Conservation (phyloP, 208 protist genomes). For the Trypanosoma melophagium region DNA sequence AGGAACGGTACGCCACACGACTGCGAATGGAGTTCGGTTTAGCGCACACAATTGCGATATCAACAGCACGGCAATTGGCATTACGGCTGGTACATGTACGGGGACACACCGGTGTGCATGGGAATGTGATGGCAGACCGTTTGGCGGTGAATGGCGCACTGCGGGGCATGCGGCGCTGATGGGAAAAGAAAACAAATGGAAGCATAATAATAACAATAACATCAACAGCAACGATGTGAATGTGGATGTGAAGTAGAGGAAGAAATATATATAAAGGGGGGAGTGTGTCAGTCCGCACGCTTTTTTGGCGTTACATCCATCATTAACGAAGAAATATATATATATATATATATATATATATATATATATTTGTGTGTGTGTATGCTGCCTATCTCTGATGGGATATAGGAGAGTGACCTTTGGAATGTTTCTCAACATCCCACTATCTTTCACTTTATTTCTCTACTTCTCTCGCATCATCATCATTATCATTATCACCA, state of each 20-base stretch:
- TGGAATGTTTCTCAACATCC: not conserved
- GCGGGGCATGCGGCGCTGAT: not conserved
- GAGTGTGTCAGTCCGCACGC: too few relatives aligned
- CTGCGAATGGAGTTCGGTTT: conserved; percentile 18
- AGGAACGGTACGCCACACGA: conserved; percentile 44
- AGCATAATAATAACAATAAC: too few relatives aligned
- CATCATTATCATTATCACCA: too few relatives aligned
- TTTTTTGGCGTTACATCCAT: too few relatives aligned
- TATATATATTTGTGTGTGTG: conserved; percentile 3
- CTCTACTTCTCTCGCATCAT: not conserved
- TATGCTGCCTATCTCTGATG: not conserved
- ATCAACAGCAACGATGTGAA: too few relatives aligned
- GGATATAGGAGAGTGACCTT: not conserved
- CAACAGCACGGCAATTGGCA: conserved; percentile 12
- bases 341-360: conserved; percentile 6
- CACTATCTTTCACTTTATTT: conserved; percentile 14
- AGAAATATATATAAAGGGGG: too few relatives aligned
- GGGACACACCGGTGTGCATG: conserved; percentile 63
- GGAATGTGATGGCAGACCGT: conserved; percentile 68
- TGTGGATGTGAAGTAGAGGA: too few relatives aligned
- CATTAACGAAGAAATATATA: conserved; percentile 13
- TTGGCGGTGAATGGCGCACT: conserved; percentile 39
- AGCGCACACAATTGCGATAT: not conserved
- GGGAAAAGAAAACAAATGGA: too few relatives aligned
- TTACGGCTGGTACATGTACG: conserved; percentile 56